Evolutionary conservation across 176 grass and related monocot genomes (phyloP), one percentile per base, ranked within the genome.

Genomic region (Raddia guianensis): DNA sequence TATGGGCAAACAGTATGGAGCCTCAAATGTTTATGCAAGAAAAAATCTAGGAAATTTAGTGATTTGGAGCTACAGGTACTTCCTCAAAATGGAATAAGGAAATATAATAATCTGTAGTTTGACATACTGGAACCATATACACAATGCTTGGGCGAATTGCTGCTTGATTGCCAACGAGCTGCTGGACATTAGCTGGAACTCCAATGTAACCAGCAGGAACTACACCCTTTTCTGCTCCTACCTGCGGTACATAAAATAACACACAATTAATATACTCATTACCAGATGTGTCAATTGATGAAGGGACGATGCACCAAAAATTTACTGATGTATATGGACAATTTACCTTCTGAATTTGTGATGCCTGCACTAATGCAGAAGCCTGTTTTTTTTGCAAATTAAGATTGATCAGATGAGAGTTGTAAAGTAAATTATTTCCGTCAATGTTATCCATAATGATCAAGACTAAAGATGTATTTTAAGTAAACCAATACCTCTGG

Each of bases 81-180:
- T 77, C 43, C 12, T 52, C 58, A 72, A 75, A 66, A 74, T 20
- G 49, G 1, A 3, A 76, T 44, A 46, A 27, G 66, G 57, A 3
- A 82, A 81, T 68, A 71, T 62, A 70, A 12, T 9, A 40, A 79
- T 42, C 33, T 68, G 49, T 82, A 20, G 5, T 70, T 72, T 76
- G 63, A 89, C 92, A 75, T 86, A 98, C 92, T 70, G 92, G 96
- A 79, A 98, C 93, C 96, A 98, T 98, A 63, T 95, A 95, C 14
- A 98, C 92, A 86, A 99, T 93, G 85, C 96, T 95, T 88, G 92
- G 96, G 35, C 68, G 85, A 5, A 76, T 86, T 55, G 89, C 83
- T 57, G 81, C 64, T 89, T 93, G 92, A 67, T 76, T 91, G 75
- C 88, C 85, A 75, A 85, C 47, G 67, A 87, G 89, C 54, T 88